Base-by-base conservation (phyloP, 2,329 filamentous ascomycete species). In the Alternaria triticina region DNA sequence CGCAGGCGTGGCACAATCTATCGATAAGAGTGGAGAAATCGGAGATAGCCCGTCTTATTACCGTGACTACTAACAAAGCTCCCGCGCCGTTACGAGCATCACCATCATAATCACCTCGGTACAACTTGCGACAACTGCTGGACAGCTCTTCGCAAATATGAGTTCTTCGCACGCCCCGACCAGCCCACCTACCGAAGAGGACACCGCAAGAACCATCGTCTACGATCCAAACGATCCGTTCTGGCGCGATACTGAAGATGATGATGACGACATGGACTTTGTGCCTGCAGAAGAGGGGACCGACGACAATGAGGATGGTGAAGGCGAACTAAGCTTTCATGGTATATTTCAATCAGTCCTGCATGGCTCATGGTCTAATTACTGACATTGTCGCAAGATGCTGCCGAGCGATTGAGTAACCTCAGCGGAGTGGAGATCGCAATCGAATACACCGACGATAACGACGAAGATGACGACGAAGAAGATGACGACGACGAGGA, bases 241-340 rank as follows among this genome's bases (percentile, higher is more conserved):
- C 57, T 78, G 74, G 77, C 70, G 71, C 56, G 75, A 77, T 60
- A 74, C 67, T 44, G 72, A 75, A 43, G 71, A 73, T 45, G 78
- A 79, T 59, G 79, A 79, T 68, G 82, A 83, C 79, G 83, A 86
- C 78, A 84, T 85, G 81, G 84, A 86, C 66, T 84, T 82, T 76
- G 79, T 84, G 70, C 79, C 81, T 27, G 78, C 82, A 49, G 74
- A 80, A 60, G 81, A 82, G 62, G 77, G 77, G 13, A 79, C 71
- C 54, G 79, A 81, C 23, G 72, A 78, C 15, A 77, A 77, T 11
- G 80, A 82, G 9, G 78, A 80, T n/a, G 79, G 75, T 9, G 73
- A 80, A 46, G 74, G 77, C 3, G 75, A 78, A 20, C 61, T 72
- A 4, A 75, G 75, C 33, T 81, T 78, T 51, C 77, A 80, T 47